These are phyloP conservation scores for Epichloe gansuensis DNA, from an alignment of 2,329 filamentous ascomycete genomes.

Conservation along the genomic window DNA sequence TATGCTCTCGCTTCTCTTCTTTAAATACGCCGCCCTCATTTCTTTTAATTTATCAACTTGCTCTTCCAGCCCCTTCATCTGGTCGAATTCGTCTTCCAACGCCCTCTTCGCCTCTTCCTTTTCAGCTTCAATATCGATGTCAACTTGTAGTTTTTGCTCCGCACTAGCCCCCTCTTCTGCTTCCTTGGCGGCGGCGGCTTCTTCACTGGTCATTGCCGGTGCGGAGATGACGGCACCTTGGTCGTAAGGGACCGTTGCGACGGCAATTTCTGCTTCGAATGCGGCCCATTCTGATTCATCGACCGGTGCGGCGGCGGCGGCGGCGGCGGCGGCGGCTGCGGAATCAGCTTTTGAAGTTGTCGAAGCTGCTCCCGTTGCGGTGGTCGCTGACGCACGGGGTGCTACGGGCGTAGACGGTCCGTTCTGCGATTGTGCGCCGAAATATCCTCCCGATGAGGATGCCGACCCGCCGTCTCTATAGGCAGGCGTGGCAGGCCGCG, in stretches of 20 bases:
- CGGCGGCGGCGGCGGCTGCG: slow-evolving; percentile 6
- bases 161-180: slow-evolving; percentile 37
- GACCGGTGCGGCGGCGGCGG: slow-evolving; percentile 17
- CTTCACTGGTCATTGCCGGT: slow-evolving; percentile 51
- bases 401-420: slow-evolving; percentile 16
- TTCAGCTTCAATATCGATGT: slow-evolving; percentile 49
- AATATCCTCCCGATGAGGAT: slow-evolving; percentile 21
- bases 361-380: slow-evolving; percentile 4
- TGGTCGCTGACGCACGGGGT: slow-evolving; percentile 13
- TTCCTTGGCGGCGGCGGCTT: slow-evolving; percentile 43
- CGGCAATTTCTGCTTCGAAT: slow-evolving; percentile 70
- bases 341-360: background rate
- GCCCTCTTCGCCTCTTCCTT: slow-evolving; percentile 63
- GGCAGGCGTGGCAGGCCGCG: slow-evolving; percentile 47
- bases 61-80: slow-evolving; percentile 68
- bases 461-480: slow-evolving; percentile 28
- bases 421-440: slow-evolving; percentile 4
- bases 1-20: slow-evolving; percentile 20
- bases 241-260: slow-evolving; percentile 23
- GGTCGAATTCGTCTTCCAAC: slow-evolving; percentile 65
- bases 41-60: slow-evolving; percentile 57
- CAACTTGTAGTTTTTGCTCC: slow-evolving; percentile 40
- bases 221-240: slow-evolving; percentile 52
- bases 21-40: slow-evolving; percentile 53
- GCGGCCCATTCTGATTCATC: slow-evolving; percentile 78